Conservation (phyloP, 164 flowering plant genomes). For the Pachysandra terminalis region DNA sequence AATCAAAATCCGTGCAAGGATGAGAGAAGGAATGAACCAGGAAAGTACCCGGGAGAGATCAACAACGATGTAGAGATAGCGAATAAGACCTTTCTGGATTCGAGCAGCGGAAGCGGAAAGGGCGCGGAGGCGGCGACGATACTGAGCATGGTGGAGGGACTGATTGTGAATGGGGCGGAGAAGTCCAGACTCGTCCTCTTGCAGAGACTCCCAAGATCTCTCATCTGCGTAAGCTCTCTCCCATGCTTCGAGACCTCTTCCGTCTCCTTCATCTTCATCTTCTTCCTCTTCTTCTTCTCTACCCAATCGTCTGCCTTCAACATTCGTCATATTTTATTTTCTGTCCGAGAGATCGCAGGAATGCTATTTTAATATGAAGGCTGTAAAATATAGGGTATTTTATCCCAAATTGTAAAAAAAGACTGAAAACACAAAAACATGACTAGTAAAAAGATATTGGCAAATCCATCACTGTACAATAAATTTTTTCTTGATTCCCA, state of each 20-base stretch:
- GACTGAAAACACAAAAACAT: too few species aligned
- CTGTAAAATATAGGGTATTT: too few species aligned
- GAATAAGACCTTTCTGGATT: constrained; percentile 90
- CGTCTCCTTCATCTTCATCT: constrained; percentile 49
- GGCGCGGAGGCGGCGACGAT: constrained; percentile 70
- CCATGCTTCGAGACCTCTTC: constrained; percentile 49
- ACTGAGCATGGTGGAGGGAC: constrained; percentile 71
- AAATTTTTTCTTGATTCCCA: too few species aligned
- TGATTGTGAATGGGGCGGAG: constrained; percentile 71
- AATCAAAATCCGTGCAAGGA: too few species aligned
- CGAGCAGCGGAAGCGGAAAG: constrained; percentile 44
- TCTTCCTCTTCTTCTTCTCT: constrained; percentile 61
- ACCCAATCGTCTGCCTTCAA: constrained; percentile 23
- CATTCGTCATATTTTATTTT: neutral
- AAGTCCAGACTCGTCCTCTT: constrained; percentile 88
- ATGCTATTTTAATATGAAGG: too few species aligned
- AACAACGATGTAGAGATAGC: constrained; percentile 71
- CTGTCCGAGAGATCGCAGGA: too few species aligned
- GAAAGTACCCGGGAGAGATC: constrained; percentile 81
- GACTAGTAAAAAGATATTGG: too few species aligned
- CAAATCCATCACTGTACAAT: too few species aligned
- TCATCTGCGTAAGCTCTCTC: constrained; percentile 88
- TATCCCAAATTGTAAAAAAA: too few species aligned
- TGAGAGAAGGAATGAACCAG: neutral
- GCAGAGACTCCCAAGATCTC: constrained; percentile 88